phyloP scores from a whole-genome alignment of 1,284 basidiomycete species.

The Austroboletus olivaceoglutinosus region DNA sequence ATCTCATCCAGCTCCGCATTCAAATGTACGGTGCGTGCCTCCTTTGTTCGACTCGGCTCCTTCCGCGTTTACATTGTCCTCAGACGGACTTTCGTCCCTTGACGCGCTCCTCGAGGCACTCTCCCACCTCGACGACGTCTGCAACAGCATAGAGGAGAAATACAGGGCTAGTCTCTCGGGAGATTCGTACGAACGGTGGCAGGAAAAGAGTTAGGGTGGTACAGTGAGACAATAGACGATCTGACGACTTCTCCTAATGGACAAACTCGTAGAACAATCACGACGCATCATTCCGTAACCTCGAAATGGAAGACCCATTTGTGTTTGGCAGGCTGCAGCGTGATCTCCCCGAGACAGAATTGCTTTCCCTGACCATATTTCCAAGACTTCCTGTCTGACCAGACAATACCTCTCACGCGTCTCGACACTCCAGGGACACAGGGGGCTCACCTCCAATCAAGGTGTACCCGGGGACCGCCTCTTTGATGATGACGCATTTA shows the following conservation, averaged over 20 bases:
- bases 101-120: slow-evolving; percentile 75
- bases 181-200: slow-evolving; percentile 61
- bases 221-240: not conserved
- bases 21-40: slow-evolving; percentile 93
- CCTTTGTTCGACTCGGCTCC: not conserved
- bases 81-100: slow-evolving; percentile 79
- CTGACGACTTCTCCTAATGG: not conserved
- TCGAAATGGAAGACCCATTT: slow-evolving; percentile 28
- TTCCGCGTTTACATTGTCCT: slow-evolving; percentile 1
- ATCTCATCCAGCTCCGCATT: slow-evolving; percentile 91
- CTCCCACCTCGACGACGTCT: slow-evolving; percentile 71
- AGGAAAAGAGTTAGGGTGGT: slow-evolving; percentile 53
- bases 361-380: slow-evolving; percentile 27
- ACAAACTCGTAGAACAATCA: not conserved
- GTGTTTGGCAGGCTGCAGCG: slow-evolving; percentile 22
- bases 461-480: slow-evolving; percentile 14
- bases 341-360: slow-evolving; percentile 21
- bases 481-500: slow-evolving; percentile 12
- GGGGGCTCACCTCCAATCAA: slow-evolving; percentile 20
- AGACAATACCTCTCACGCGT: slow-evolving; percentile 5
- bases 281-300: not conserved
- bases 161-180: slow-evolving; percentile 59
- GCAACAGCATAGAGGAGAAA: slow-evolving; percentile 61
- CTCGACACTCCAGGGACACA: not conserved
- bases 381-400: slow-evolving; percentile 26